Evolutionary conservation across 352 stramenopile species (phyloP).

Genomic region (Phytophthora pistaciae): DNA sequence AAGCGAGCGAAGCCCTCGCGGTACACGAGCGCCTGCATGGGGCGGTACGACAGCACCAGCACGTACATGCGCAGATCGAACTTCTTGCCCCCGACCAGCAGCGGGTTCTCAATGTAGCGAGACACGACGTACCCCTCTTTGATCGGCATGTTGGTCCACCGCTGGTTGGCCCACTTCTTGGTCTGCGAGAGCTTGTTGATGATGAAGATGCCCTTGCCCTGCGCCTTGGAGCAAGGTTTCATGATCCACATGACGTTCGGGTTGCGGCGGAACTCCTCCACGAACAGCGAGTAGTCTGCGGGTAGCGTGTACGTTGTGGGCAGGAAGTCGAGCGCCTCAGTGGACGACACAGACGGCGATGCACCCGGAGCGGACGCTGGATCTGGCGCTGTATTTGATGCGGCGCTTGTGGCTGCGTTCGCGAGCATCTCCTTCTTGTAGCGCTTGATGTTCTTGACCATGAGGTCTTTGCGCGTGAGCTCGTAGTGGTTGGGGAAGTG

Average conservation of each 20-base stretch:
- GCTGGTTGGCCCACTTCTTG: constrained; percentile 90
- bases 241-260: constrained; percentile 95
- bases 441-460: constrained; percentile 94
- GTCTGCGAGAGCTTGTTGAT: constrained; percentile 94
- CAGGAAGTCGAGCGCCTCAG: constrained; percentile 78
- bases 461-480: constrained; percentile 90
- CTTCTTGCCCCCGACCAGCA: constrained; percentile 94
- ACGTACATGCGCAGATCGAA: constrained; percentile 95
- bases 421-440: constrained; percentile 74
- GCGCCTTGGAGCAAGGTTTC: constrained; percentile 91
- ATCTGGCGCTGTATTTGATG: not conserved
- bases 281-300: constrained; percentile 94
- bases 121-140: constrained; percentile 92
- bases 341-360: not conserved
- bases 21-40: constrained; percentile 85
- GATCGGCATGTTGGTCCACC: constrained; percentile 68
- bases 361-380: not conserved
- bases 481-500: constrained; percentile 96
- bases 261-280: constrained; percentile 90
- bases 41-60: constrained; percentile 90
- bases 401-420: not conserved
- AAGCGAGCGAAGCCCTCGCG: constrained; percentile 93
- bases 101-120: constrained; percentile 91
- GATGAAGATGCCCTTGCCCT: constrained; percentile 95
- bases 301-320: constrained; percentile 94